A percentile compares a stretch with the other conserved stretches of the same genome.
Conservation (phyloP, 176 grass and related monocot genomes). For the Oryza australiensis region DNA sequence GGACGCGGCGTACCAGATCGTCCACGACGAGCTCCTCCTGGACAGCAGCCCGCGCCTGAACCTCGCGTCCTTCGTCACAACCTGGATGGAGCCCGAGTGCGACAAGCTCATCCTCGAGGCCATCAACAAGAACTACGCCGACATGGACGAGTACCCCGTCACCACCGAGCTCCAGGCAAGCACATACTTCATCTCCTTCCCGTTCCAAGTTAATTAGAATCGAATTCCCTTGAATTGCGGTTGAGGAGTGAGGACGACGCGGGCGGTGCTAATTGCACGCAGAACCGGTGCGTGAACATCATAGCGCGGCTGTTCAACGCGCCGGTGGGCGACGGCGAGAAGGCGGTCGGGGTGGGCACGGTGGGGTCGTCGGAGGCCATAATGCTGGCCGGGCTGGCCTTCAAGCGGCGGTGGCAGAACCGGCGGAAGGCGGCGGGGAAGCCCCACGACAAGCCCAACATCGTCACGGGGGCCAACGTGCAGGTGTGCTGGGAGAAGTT, state of each 20-base stretch:
- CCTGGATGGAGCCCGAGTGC: constrained; percentile 97
- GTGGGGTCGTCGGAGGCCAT: constrained; percentile 97
- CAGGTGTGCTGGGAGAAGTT: constrained; percentile 99
- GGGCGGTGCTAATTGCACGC: background rate
- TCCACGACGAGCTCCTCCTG: constrained; percentile 88
- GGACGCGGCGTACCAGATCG: constrained; percentile 96
- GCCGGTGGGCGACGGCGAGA: constrained; percentile 45
- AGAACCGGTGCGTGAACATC: constrained; percentile 99
- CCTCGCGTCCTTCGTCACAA: constrained; percentile 91
- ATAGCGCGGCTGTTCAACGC: constrained; percentile 85
- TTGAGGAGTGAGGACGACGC: background rate
- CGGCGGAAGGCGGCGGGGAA: constrained; percentile 60
- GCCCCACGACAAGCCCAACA: constrained; percentile 80
- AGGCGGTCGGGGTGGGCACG: constrained; percentile 71
- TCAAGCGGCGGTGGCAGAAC: constrained; percentile 90
- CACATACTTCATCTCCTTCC: background rate
- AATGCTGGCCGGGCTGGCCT: constrained; percentile 87
- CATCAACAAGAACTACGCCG: constrained; percentile 91
- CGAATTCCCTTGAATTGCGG: background rate
- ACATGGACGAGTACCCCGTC: constrained; percentile 96
- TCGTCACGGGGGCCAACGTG: constrained; percentile 85
- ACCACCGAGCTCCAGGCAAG: constrained; percentile 84
- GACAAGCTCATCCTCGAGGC: constrained; percentile 73
- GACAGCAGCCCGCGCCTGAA: constrained; percentile 91
- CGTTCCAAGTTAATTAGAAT: too few relatives aligned